Conservation (phyloP, 2,329 filamentous ascomycete species). For the Ceratocystiopsis sp. region DNA sequence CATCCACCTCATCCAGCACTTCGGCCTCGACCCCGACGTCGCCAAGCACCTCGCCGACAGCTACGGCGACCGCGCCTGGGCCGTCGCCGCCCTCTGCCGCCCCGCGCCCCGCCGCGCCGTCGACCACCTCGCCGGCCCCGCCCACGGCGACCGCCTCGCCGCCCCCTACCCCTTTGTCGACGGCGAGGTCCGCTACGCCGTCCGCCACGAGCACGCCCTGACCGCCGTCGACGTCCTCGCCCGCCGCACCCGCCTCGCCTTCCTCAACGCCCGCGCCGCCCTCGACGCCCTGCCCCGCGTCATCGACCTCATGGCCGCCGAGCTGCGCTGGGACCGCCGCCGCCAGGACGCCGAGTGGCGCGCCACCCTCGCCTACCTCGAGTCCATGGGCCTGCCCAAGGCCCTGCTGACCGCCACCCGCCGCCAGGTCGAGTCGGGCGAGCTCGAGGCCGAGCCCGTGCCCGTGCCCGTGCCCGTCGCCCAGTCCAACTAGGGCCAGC, state of each 20-base stretch:
- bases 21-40: slow-evolving; percentile 83
- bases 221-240: slow-evolving; percentile 79
- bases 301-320: slow-evolving; percentile 78
- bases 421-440: slow-evolving; percentile 42
- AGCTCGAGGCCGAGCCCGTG: too few relatives aligned
- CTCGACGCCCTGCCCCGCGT: slow-evolving; percentile 70
- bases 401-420: slow-evolving; percentile 38
- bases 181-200: slow-evolving; percentile 76
- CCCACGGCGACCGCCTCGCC: slow-evolving; percentile 65
- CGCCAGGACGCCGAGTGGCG: slow-evolving; percentile 68
- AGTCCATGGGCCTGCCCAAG: slow-evolving; percentile 48
- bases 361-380: slow-evolving; percentile 44
- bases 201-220: slow-evolving; percentile 80
- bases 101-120: slow-evolving; percentile 66
- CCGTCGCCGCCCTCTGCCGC: slow-evolving; percentile 66
- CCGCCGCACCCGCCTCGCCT: slow-evolving; percentile 67
- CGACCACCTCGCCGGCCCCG: too few relatives aligned
- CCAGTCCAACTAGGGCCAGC: slow-evolving; percentile 33
- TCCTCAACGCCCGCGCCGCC: slow-evolving; percentile 80
- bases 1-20: slow-evolving; percentile 90
- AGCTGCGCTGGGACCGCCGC: slow-evolving; percentile 59
- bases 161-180: slow-evolving; percentile 79
- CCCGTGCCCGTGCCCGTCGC: too few relatives aligned
- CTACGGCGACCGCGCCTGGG: slow-evolving; percentile 88
- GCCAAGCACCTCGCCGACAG: slow-evolving; percentile 75